Base-by-base conservation (phyloP, 2,329 filamentous ascomycete genomes). In the Diaporthe citriasiana region DNA sequence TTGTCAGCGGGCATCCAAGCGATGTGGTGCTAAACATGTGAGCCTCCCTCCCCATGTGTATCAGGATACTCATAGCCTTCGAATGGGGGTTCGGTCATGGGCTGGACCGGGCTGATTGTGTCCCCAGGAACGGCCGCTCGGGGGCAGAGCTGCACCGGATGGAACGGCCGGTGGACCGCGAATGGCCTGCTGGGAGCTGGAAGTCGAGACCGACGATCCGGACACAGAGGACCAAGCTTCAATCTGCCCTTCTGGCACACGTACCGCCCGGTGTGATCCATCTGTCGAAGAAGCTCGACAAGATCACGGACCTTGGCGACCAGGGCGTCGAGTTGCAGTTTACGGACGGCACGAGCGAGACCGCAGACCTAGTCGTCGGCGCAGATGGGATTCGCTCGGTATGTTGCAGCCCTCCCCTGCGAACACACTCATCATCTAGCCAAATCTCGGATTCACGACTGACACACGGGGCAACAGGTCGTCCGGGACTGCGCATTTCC, bases 311-410 rank as follows among this genome's bases (percentile, higher is more conserved):
- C 65, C 74, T 84, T 2, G 19, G 68, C 63, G 55, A 42, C 9
- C 79, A 78, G 0, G 86, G 84, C 5, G 79, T 87, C 1, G 76
- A 80, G 4, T 79, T 89, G 13, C 60, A 73, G 0, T 90, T 91
- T 73, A 81, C 84, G 17, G 87, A 90, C 75, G 83, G 84, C 4
- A 78, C 77, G 6, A 69, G 59, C 0, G 83, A 82, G 3, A 78
- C 82, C 22, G 83, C 83, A 3, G 87, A 88, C 75, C 78, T 89
- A 0, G 82, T 89, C 0, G 82, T 90, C 2, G 88, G 87, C 0
- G 88, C 86, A 6, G 87, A 90, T 77, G 87, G 88, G 3, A 89
- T 89, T 69, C 84, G 86, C 73, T 88, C 87, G 6, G 84, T 87
- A 76, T 47, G 80, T 66, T 35, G 15, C 5, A 10, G 35, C 40